A percentile compares a stretch with the other conserved stretches of the same genome.
Conservation (phyloP, 2,329 filamentous ascomycete genomes). For the Fusarium aywerte region DNA sequence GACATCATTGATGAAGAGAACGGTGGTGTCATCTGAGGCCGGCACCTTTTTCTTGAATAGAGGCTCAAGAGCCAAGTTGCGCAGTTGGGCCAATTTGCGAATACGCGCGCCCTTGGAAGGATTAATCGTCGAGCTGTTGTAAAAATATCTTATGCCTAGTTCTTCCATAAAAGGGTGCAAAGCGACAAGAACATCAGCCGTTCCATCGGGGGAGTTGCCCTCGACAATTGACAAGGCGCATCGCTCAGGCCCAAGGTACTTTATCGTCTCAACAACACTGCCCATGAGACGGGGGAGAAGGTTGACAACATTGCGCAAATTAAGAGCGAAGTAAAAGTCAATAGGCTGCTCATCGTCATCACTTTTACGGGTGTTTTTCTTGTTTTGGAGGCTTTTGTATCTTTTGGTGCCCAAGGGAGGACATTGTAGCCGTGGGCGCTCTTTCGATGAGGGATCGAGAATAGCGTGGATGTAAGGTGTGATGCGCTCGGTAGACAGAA, state of each 20-base stretch:
- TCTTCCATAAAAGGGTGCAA: slow-evolving; percentile 54
- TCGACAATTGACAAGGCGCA: slow-evolving; percentile 67
- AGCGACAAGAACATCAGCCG: slow-evolving; percentile 59
- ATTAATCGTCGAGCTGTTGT: slow-evolving; percentile 56
- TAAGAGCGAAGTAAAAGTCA: slow-evolving; percentile 64
- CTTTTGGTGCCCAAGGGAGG: slow-evolving; percentile 37
- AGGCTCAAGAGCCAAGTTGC: slow-evolving; percentile 64
- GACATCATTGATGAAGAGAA: slow-evolving; percentile 67
- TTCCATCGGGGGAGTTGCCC: slow-evolving; percentile 66
- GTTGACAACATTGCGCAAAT: slow-evolving; percentile 59
- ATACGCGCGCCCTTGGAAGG: slow-evolving; percentile 59
- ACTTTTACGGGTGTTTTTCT: not conserved
- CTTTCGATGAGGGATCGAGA: slow-evolving; percentile 44
- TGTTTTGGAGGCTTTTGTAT: slow-evolving; percentile 41
- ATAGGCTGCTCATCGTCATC: not conserved
- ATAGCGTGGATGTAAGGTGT: slow-evolving; percentile 48
- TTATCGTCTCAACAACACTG: slow-evolving; percentile 61
- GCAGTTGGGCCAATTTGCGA: slow-evolving; percentile 58
- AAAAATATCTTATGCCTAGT: slow-evolving; percentile 56
- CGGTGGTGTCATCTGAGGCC: slow-evolving; percentile 53
- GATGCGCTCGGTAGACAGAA: slow-evolving; percentile 37
- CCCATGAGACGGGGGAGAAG: slow-evolving; percentile 64
- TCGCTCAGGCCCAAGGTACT: slow-evolving; percentile 61
- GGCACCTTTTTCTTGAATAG: slow-evolving; percentile 48
- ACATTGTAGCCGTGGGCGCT: slow-evolving; percentile 46